Evolutionary conservation across 495 filamentous ascomycete species (phyloP), one percentile per base, ranked within the genome.

Genomic region (Tuber microsphaerosporum): DNA sequence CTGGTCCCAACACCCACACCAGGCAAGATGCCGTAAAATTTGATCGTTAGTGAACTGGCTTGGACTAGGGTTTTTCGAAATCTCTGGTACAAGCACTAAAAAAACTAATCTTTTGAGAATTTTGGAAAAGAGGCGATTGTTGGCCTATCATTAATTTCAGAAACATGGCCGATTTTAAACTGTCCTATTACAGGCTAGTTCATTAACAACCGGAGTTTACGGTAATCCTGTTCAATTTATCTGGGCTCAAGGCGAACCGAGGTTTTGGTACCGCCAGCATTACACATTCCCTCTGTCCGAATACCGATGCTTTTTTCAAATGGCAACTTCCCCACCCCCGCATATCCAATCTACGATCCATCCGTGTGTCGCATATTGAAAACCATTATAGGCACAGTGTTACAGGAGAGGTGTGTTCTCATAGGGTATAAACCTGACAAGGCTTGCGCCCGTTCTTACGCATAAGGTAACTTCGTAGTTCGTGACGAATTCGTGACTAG

Each of bases 271-370:
- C 94, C 93, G 12, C 94, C 94, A 0, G 94, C 94, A 77, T 97
- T 97, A 85, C 94, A 98, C 46, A 97, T 87, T 0, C 93, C 92
- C 12, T 94, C 94, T 9, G 92, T 94, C 6, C 94, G 87, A 14
- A 97, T 83, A 78, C 97, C 92, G 70, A 97, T 91, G 43, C 89
- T 87, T 77, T 92, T 92, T 1, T 94, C 85, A 20, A 88, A 86
- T 0, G 94, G 92, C 3, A 97, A 85, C 79, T 92, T 92, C 81
- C 97, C 94, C 9, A 97, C 89, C 79, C 97, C 93, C 0, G 89
- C 87, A 77, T 94, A 91, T 42, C 91, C 91, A 51, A 95, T 83
- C 92, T 91, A 97, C 17, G 88, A 86, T 0, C 91, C 91, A 6
- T 86, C 83, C 45, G 87, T 87, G 73, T 89, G 92, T 17, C 4